Evolutionary conservation across 805 yeast species (phyloP), one percentile per base, ranked within the genome.

Genomic region (Metschnikowia peoriensis): DNA sequence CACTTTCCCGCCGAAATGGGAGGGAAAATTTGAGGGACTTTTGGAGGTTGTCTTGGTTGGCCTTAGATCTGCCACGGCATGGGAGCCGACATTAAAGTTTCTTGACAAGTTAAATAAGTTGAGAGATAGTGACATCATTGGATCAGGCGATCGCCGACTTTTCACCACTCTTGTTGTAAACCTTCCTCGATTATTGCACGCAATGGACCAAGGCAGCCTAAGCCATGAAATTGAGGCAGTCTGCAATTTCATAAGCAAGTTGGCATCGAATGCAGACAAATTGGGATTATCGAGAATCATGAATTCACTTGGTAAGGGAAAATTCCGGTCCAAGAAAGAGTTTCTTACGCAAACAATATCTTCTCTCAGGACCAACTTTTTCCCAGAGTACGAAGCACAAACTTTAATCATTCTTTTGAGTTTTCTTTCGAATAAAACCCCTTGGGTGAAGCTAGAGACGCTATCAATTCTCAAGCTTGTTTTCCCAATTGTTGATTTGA

Each of bases 1-100:
- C 0, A 88, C 94, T 0, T 94, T 92, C 65, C 99, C 99, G 0
- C 84, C 94, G 0, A 86, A 88, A 52, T 94, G 98, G 99, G 97
- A 92, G 64, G 97, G 97, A 1, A 80, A 84, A 51, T 94, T 91
- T 67, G 93, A 86, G 62, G 98, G 98, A 0, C 72, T 94, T 7
- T 96, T 91, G 61, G 85, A 81, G 43, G 77, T 87, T 16, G 83
- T 92, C 0, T 74, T 90, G 79, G 81, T 84, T 44, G 99, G 99
- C 0, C 71, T 96, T 51, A 72, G 97, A 49, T 91, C 97, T 0
- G 75, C 91, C 1, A 82, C 83, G 47, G 81, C 97, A 0, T 88
- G 85, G 73, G 96, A 89, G 9, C 84, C 88, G 11, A 81, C 96
- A 1, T 72, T 90, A 61, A 81, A 80, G 53, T 79, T 93, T 40